phyloP scores from a whole-genome alignment of 106 monocot genomes.

The Platanthera zijinensis region DNA sequence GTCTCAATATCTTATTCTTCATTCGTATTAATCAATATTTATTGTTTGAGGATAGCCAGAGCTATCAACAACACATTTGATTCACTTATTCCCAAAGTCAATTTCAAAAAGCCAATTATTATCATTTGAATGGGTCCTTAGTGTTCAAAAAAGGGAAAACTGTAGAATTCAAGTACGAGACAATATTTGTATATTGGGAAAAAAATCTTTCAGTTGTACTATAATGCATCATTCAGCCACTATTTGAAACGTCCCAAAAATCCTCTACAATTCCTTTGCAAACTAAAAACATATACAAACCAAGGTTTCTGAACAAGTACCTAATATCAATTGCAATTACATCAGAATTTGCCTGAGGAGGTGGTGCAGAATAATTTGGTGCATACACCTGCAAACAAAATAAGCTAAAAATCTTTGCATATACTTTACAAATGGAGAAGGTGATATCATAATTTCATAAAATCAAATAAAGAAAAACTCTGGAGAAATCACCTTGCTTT shows the following conservation, averaged over 20 bases:
- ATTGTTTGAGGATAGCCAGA: no score
- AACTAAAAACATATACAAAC: background rate
- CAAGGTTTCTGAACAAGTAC: conserved; percentile 21
- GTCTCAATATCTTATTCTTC: no score
- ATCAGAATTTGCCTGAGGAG: conserved; percentile 37
- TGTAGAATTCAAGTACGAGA: background rate
- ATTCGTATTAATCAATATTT: no score
- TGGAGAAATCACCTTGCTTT: background rate
- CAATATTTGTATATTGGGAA: background rate
- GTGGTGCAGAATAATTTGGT: conserved; percentile 69
- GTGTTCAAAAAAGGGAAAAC: background rate
- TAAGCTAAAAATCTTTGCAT: background rate
- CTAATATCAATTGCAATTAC: conserved; percentile 80
- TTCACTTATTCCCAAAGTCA: no score
- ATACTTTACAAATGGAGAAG: background rate
- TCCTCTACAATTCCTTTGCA: background rate
- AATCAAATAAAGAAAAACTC: background rate
- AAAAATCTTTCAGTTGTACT: background rate
- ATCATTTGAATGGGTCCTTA: background rate
- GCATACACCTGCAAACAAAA: conserved; percentile 45
- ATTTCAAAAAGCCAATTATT: no score
- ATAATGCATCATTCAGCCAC: background rate
- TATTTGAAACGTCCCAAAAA: background rate
- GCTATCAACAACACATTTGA: no score
- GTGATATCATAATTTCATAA: conserved; percentile 2